Percentiles rank a stretch among this genome's conserved stretches.
Conservation (phyloP, 1,139 yeast genomes). For the Meyerozyma athensensis region DNA sequence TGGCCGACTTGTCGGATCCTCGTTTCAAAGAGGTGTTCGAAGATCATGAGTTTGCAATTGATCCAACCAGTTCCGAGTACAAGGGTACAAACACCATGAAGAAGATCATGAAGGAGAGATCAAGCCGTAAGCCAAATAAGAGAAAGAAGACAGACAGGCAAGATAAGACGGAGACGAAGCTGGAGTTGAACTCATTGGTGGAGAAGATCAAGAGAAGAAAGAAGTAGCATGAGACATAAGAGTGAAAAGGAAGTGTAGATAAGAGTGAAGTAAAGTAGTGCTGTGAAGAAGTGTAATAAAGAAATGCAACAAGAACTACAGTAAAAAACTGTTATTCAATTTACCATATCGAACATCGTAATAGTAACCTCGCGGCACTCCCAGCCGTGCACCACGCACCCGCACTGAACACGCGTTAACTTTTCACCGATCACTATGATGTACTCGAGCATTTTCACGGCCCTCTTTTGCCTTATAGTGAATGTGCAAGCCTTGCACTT, state of each 20-base stretch:
- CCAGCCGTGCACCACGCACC: not conserved
- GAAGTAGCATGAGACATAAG: slow-evolving; percentile 2
- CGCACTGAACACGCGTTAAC: slow-evolving; percentile 2
- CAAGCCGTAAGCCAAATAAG: slow-evolving; percentile 41
- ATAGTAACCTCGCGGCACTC: too few species aligned
- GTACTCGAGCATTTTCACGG: not conserved
- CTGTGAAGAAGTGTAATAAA: too few species aligned
- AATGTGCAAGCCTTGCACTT: slow-evolving; percentile 34
- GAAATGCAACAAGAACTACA: too few species aligned
- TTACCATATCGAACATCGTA: too few species aligned
- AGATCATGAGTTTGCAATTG: slow-evolving; percentile 86
- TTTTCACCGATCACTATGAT: not conserved
- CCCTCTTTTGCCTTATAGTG: not conserved
- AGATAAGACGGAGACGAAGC: slow-evolving; percentile 8
- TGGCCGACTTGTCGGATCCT: slow-evolving; percentile 68
- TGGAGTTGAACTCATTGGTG: slow-evolving; percentile 20
- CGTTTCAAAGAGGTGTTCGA: slow-evolving; percentile 88
- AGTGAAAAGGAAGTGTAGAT: not conserved
- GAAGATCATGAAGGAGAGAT: slow-evolving; percentile 69
- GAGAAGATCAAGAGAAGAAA: slow-evolving; percentile 20
- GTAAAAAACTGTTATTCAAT: too few species aligned
- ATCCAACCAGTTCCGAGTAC: slow-evolving; percentile 83
- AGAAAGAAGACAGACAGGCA: slow-evolving; percentile 13
- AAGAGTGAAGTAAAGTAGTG: not conserved
- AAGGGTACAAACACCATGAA: slow-evolving; percentile 87